Conservation (phyloP, 257 asterid species). For the Ehretia macrophylla region DNA sequence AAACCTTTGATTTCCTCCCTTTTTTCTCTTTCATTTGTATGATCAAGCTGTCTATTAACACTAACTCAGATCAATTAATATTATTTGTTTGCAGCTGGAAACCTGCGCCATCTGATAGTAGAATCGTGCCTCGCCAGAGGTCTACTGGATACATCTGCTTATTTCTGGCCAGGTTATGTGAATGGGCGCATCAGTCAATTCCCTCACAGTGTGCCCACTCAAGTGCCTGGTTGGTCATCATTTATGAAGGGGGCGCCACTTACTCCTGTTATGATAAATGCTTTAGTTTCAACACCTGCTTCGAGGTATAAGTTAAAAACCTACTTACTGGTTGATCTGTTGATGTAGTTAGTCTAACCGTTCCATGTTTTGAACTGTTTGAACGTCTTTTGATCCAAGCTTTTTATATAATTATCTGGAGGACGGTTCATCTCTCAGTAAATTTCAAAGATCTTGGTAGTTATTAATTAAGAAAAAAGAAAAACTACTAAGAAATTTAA, state of each 20-base stretch:
- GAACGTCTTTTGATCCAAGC: not conserved
- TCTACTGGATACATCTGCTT: constrained; percentile 85
- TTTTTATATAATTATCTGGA: not conserved
- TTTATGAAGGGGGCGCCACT: constrained; percentile 82
- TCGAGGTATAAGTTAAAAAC: constrained; percentile 57
- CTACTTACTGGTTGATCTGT: constrained; percentile 1
- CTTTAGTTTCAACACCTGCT: constrained; percentile 85
- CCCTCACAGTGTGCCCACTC: constrained; percentile 63
- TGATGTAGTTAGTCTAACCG: not conserved
- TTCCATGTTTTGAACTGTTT: too few species aligned
- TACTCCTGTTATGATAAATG: constrained; percentile 54
- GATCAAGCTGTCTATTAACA: not conserved
- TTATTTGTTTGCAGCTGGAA: constrained; percentile 66
- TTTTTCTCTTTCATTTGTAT: constrained; percentile 5
- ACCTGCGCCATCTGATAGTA: constrained; percentile 74
- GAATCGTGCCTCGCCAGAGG: constrained; percentile 91
- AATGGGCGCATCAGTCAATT: constrained; percentile 59
- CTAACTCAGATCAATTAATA: not conserved
- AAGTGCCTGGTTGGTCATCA: constrained; percentile 81
- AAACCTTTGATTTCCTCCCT: not conserved
- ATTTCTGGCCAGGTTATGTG: constrained; percentile 88
- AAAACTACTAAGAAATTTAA: not conserved
- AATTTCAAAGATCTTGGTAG: not conserved
- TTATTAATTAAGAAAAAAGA: too few species aligned
- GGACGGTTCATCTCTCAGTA: not conserved